Conservation (phyloP, 1,139 yeast genomes). For the Arxiozyma heterogenica region DNA sequence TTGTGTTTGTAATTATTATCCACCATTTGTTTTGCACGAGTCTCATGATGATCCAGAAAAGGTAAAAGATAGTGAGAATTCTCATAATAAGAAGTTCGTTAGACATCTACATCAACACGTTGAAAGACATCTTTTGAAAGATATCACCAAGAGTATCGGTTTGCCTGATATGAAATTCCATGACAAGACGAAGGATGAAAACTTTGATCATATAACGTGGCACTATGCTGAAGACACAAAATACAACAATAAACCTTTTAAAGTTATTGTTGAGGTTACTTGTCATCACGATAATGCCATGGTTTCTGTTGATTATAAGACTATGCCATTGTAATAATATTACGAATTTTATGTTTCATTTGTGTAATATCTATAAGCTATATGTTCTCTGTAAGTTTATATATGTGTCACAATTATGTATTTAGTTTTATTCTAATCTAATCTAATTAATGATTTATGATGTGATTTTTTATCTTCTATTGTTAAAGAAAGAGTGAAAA, state of each 20-base stretch:
- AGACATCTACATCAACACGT: slow-evolving; percentile 71
- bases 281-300: slow-evolving; percentile 53
- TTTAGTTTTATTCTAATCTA: background rate
- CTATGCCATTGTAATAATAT: slow-evolving; percentile 26
- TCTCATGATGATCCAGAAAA: slow-evolving; percentile 64
- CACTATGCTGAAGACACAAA: slow-evolving; percentile 43
- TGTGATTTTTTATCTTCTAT: too few relatives aligned
- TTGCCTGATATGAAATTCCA: slow-evolving; percentile 43
- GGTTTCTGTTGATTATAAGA: slow-evolving; percentile 51
- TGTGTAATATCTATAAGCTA: background rate
- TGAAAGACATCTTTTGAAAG: slow-evolving; percentile 59
- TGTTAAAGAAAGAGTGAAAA: too few relatives aligned
- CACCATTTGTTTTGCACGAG: slow-evolving; percentile 62
- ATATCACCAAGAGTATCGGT: slow-evolving; percentile 55
- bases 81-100: slow-evolving; percentile 60
- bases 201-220: slow-evolving; percentile 42
- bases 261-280: slow-evolving; percentile 46
- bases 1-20: slow-evolving; percentile 57
- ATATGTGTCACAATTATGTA: background rate
- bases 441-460: slow-evolving; percentile 23
- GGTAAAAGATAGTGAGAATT: slow-evolving; percentile 63
- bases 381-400: background rate
- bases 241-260: slow-evolving; percentile 42
- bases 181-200: slow-evolving; percentile 43
- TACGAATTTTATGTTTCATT: background rate